These are phyloP conservation scores for Spathaspora sp. DNA, from an alignment of 805 yeast species.

Conservation along the genomic window DNA sequence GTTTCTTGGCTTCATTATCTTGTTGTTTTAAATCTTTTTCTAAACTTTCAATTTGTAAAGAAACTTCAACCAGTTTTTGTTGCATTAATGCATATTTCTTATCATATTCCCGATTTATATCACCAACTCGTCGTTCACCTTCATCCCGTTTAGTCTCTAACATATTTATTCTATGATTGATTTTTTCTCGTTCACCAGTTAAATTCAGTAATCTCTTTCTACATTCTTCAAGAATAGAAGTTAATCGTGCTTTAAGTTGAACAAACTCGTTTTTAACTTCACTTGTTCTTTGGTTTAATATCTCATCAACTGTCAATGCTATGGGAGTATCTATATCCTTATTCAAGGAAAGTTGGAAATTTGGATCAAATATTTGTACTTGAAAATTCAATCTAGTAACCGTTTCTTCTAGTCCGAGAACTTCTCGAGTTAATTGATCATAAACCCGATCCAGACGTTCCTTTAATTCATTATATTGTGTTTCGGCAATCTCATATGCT, in stretches of 20 bases:
- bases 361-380: neutral
- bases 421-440: neutral
- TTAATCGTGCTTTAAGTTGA: neutral
- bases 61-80: neutral
- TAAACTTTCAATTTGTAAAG: slow-evolving; percentile 53
- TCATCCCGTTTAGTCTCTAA: slow-evolving; percentile 42
- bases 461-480: slow-evolving; percentile 66
- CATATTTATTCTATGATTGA: slow-evolving; percentile 51
- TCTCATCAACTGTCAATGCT: neutral
- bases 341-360: neutral
- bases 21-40: slow-evolving; percentile 54
- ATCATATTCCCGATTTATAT: slow-evolving; percentile 48
- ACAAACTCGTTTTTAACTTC: neutral
- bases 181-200: slow-evolving; percentile 56
- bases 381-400: neutral
- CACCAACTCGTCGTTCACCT: slow-evolving; percentile 40
- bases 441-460: slow-evolving; percentile 14
- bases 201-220: slow-evolving; percentile 40
- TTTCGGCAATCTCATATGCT: slow-evolving; percentile 60
- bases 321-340: neutral
- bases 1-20: slow-evolving; percentile 45
- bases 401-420: neutral
- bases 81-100: slow-evolving; percentile 25
- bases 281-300: neutral
- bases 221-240: neutral